phyloP scores from a whole-genome alignment of 495 filamentous ascomycete species.

The Penicillium psychrofluorescens region DNA sequence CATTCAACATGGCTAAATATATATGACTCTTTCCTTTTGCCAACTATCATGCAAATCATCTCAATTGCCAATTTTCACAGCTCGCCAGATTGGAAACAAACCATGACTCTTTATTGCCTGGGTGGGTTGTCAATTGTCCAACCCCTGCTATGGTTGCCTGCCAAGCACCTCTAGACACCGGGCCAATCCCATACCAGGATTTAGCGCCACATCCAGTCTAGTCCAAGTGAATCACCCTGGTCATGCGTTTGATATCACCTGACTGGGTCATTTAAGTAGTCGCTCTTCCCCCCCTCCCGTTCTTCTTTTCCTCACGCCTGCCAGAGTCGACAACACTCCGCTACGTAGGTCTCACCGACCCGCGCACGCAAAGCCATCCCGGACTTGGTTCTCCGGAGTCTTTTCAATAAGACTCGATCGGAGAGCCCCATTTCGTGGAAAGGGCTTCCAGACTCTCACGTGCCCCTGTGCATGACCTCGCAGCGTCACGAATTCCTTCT shows the following conservation, averaged over 20 bases:
- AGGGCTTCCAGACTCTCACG: conserved; percentile 29
- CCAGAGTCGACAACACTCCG: conserved; percentile 31
- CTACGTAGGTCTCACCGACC: conserved; percentile 22
- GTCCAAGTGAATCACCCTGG: conserved; percentile 4
- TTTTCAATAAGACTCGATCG: conserved; percentile 17
- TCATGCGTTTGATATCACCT: conserved; percentile 33
- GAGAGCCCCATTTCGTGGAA: conserved; percentile 19
- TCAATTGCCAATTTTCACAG: too few relatives aligned
- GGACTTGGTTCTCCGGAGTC: conserved; percentile 10
- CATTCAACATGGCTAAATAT: conserved; percentile 7
- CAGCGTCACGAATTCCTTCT: conserved; percentile 29
- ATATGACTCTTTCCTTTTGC: not conserved
- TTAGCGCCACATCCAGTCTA: conserved; percentile 5
- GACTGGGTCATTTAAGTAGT: conserved; percentile 21
- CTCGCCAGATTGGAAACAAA: too few relatives aligned
- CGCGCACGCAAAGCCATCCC: conserved; percentile 24
- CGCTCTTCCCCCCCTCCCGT: conserved; percentile 15
- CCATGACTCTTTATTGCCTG: too few relatives aligned
- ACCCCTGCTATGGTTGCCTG: not conserved
- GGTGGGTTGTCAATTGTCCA: too few relatives aligned
- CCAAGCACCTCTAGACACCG: not conserved
- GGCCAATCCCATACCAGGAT: conserved; percentile 4
- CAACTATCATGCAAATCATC: too few relatives aligned
- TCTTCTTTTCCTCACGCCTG: conserved; percentile 22
- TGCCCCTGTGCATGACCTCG: conserved; percentile 26